These are phyloP conservation scores for Xylaria nigripes DNA, from an alignment of 495 filamentous ascomycete genomes.

Conservation along the genomic window DNA sequence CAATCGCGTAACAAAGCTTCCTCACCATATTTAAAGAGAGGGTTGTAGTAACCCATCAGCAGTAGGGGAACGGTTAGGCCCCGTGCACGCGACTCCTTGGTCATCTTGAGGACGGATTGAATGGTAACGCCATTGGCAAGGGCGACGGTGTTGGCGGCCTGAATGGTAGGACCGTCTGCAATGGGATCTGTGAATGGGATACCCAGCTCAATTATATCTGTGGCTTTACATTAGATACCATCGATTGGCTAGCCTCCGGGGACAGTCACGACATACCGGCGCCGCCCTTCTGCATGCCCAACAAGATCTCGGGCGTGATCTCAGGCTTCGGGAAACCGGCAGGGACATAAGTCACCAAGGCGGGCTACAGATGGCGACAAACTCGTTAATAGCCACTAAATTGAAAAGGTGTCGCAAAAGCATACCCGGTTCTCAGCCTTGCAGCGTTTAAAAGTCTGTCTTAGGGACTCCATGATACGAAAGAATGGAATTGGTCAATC, in stretches of 20 bases:
- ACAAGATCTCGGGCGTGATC: conserved; percentile 71
- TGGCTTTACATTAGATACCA: background rate
- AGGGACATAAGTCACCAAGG: conserved; percentile 92
- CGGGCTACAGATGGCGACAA: conserved; percentile 41
- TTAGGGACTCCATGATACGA: conserved; percentile 61
- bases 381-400: background rate
- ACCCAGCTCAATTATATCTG: conserved; percentile 77
- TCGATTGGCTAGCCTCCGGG: background rate
- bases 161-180: conserved; percentile 90
- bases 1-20: conserved; percentile 80
- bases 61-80: conserved; percentile 77
- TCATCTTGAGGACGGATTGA: conserved; percentile 64
- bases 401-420: background rate
- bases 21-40: conserved; percentile 85
- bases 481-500: background rate
- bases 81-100: conserved; percentile 62
- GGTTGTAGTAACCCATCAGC: conserved; percentile 99
- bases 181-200: conserved; percentile 97
- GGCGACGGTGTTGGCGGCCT: conserved; percentile 80
- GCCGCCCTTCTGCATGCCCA: conserved; percentile 88
- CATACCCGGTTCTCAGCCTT: conserved; percentile 62
- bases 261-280: conserved; percentile 55
- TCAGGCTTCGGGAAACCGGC: conserved; percentile 84
- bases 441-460: conserved; percentile 79
- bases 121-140: conserved; percentile 84